A percentile compares a stretch with the other conserved stretches of the same genome.
Evolutionary conservation across 768 basidiomycete genomes (phyloP).

Genomic region (Pulveroboletus sp.): DNA sequence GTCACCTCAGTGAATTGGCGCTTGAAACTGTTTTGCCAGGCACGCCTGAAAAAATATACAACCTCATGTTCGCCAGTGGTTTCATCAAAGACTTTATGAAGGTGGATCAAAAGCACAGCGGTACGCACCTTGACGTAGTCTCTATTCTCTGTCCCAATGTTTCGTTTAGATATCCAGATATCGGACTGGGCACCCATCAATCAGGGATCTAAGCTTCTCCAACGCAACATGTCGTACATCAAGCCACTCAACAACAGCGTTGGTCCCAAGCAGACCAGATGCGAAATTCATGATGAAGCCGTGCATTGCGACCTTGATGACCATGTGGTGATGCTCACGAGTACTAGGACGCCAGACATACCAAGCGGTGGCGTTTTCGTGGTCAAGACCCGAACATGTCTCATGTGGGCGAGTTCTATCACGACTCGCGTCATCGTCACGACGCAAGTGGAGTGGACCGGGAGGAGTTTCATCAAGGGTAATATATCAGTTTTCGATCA

Average conservation of each 20-base stretch:
- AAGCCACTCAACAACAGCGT: slow-evolving; percentile 85
- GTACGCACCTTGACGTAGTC: slow-evolving; percentile 40
- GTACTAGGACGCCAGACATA: slow-evolving; percentile 90
- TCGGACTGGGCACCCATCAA: slow-evolving; percentile 84
- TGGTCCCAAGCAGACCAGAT: slow-evolving; percentile 93
- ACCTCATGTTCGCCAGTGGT: slow-evolving; percentile 91
- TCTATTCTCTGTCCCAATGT: not conserved
- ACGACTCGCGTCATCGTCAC: slow-evolving; percentile 80
- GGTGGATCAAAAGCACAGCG: slow-evolving; percentile 81
- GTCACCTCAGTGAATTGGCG: slow-evolving; percentile 68
- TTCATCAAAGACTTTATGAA: slow-evolving; percentile 94
- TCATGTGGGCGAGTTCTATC: slow-evolving; percentile 86
- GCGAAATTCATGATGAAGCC: slow-evolving; percentile 88
- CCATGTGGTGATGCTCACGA: slow-evolving; percentile 78
- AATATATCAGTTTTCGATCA: not conserved
- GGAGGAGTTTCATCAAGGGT: slow-evolving; percentile 96
- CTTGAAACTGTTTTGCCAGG: slow-evolving; percentile 81
- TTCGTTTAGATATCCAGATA: slow-evolving; percentile 77
- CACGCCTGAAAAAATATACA: slow-evolving; percentile 92
- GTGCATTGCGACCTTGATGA: slow-evolving; percentile 78
- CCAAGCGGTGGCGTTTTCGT: slow-evolving; percentile 90
- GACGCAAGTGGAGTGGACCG: slow-evolving; percentile 93
- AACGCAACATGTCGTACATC: slow-evolving; percentile 93
- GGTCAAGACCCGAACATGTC: slow-evolving; percentile 91
- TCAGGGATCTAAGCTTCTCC: slow-evolving; percentile 61